Conservation (phyloP, 441 rosid genomes). For the Sinapis alba region DNA sequence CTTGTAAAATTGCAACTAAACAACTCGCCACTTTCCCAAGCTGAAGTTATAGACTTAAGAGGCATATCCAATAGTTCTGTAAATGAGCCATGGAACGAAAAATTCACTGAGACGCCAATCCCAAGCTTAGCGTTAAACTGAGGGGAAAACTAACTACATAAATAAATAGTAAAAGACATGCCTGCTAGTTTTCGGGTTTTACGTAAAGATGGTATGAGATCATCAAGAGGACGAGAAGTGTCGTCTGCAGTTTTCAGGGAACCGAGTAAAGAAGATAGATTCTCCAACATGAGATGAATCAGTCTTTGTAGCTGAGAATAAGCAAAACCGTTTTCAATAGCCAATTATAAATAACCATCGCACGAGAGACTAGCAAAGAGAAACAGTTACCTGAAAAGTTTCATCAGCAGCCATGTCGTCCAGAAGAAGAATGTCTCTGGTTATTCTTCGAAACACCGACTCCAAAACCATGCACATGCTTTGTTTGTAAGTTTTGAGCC, state of each 20-base stretch:
- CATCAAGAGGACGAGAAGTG: conserved; percentile 49
- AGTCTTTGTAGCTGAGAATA: conserved; percentile 81
- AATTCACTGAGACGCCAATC: neutral
- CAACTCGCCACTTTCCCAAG: conserved; percentile 92
- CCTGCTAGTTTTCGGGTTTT: conserved; percentile 94
- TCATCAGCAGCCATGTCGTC: conserved; percentile 99
- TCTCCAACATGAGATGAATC: conserved; percentile 79
- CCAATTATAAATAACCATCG: conserved; percentile 11
- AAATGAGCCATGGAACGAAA: conserved; percentile 19
- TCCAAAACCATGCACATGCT: conserved; percentile 86
- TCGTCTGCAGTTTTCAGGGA: conserved; percentile 57
- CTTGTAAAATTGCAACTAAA: conserved; percentile 65
- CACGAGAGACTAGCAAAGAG: conserved; percentile 7
- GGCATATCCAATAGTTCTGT: conserved; percentile 93
- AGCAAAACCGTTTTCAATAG: conserved; percentile 17
- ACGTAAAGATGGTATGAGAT: conserved; percentile 71
- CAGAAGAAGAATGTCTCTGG: conserved; percentile 77
- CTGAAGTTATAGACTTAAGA: conserved; percentile 71
- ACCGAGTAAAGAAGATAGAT: conserved; percentile 63
- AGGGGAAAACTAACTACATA: neutral
- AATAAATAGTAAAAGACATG: conserved; percentile 32
- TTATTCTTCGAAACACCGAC: conserved; percentile 75
- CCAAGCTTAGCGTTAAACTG: conserved; percentile 18
- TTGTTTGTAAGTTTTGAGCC: conserved; percentile 76
- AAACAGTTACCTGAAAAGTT: conserved; percentile 70